phyloP scores from a whole-genome alignment of 1,284 basidiomycete genomes.

The Rhodotorula sp. region DNA sequence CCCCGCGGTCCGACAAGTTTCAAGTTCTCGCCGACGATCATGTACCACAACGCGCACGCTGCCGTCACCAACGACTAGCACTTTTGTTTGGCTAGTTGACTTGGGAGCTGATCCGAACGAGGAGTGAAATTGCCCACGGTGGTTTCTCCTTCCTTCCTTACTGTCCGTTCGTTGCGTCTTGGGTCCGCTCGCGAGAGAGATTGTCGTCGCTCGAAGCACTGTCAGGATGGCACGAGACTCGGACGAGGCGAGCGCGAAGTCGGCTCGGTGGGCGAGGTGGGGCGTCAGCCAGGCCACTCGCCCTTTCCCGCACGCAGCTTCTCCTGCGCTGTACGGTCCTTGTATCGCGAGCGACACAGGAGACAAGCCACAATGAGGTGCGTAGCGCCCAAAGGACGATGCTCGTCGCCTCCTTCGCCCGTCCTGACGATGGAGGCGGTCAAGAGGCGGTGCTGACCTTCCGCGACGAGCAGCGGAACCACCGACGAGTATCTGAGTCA shows the following conservation, averaged over 20 bases:
- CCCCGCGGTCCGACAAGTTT: background rate
- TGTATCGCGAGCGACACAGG: no score
- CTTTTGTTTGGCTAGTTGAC: constrained; percentile 12
- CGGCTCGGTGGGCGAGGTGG: no score
- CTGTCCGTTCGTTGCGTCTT: background rate
- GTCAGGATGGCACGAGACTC: no score
- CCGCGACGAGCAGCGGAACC: constrained; percentile 3
- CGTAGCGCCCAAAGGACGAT: no score
- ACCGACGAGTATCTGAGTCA: constrained; percentile 13
- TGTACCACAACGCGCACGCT: constrained; percentile 29
- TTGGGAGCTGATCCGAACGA: constrained; percentile 31
- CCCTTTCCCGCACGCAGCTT: no score
- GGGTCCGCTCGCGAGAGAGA: background rate
- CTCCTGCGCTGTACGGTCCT: no score
- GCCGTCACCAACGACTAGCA: constrained; percentile 34
- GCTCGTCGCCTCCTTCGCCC: no score
- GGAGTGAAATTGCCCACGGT: background rate
- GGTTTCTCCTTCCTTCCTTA: background rate
- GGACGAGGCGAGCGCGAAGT: no score
- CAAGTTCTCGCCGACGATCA: background rate
- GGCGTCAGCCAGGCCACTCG: no score
- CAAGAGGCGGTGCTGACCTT: no score
- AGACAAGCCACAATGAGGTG: no score
- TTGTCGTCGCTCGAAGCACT: background rate
- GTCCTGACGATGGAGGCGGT: no score